phyloP scores from a whole-genome alignment of 257 asterid genomes.

The Eustoma russellianum region DNA sequence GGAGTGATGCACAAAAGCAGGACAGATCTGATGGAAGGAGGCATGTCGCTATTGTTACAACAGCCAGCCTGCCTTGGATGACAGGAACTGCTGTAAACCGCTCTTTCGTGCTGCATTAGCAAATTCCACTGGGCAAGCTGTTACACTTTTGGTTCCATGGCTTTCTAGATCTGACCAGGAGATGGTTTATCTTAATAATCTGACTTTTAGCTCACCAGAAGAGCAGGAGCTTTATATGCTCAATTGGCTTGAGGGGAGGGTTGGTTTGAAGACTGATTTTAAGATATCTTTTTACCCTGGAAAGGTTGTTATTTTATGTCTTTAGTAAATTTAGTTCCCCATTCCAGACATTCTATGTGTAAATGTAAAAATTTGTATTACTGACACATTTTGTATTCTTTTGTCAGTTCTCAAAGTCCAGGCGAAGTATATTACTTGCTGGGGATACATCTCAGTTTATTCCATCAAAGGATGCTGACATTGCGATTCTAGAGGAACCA shows the following conservation, averaged over 20 bases:
- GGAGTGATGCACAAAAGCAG: slow-evolving; percentile 52
- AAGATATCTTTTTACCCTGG: slow-evolving; percentile 97
- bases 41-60: slow-evolving; percentile 94
- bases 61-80: slow-evolving; percentile 99
- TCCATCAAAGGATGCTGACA: slow-evolving; percentile 89
- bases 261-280: slow-evolving; percentile 86
- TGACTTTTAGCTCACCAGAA: slow-evolving; percentile 86
- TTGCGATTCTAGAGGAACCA: slow-evolving; percentile 97
- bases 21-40: slow-evolving; percentile 51
- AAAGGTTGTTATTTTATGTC: slow-evolving; percentile 41
- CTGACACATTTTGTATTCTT: slow-evolving; percentile 5
- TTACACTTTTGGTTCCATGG: slow-evolving; percentile 97
- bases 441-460: slow-evolving; percentile 92
- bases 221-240: slow-evolving; percentile 88
- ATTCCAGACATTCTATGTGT: not conserved
- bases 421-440: slow-evolving; percentile 92
- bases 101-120: slow-evolving; percentile 97
- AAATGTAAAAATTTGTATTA: slow-evolving; percentile 3
- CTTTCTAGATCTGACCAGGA: slow-evolving; percentile 92
- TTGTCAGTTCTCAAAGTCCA: slow-evolving; percentile 66
- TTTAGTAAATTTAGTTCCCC: not conserved
- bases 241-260: slow-evolving; percentile 92
- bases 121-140: slow-evolving; percentile 72
- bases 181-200: slow-evolving; percentile 81
- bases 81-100: slow-evolving; percentile 97